Conservation (phyloP, 2,329 filamentous ascomycete genomes). For the Ascochyta viciae-villosae region DNA sequence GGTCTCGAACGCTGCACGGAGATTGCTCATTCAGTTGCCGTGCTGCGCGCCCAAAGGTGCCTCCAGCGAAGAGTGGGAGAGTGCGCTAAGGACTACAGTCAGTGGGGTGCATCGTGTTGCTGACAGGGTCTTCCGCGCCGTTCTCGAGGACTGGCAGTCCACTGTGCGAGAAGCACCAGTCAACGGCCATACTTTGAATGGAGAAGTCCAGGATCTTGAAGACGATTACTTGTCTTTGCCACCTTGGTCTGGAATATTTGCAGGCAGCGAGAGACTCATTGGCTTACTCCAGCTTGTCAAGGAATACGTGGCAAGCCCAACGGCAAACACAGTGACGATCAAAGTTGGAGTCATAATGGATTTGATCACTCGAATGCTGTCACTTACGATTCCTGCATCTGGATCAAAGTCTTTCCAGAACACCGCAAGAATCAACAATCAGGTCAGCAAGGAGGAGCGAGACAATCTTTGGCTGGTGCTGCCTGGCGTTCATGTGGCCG, state of each 20-base stretch:
- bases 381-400: conserved; percentile 63
- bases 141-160: conserved; percentile 84
- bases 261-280: conserved; percentile 73
- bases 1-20: conserved; percentile 66
- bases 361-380: conserved; percentile 72
- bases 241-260: conserved; percentile 75
- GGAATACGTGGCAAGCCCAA: conserved; percentile 68
- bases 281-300: conserved; percentile 71
- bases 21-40: conserved; percentile 73
- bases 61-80: conserved; percentile 79
- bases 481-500: conserved; percentile 75
- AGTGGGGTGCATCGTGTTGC: conserved; percentile 72
- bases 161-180: conserved; percentile 53
- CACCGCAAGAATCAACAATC: conserved; percentile 68
- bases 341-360: conserved; percentile 74
- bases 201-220: conserved; percentile 49
- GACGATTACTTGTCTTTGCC: conserved; percentile 62
- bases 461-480: conserved; percentile 78
- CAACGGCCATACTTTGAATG: conserved; percentile 39
- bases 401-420: conserved; percentile 49
- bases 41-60: conserved; percentile 83
- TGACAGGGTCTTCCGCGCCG: conserved; percentile 77
- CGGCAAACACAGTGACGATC: conserved; percentile 69
- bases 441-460: conserved; percentile 79
- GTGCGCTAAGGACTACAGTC: conserved; percentile 67